phyloP scores from a whole-genome alignment of 176 grass and related monocot genomes.

The Zea luxurians region DNA sequence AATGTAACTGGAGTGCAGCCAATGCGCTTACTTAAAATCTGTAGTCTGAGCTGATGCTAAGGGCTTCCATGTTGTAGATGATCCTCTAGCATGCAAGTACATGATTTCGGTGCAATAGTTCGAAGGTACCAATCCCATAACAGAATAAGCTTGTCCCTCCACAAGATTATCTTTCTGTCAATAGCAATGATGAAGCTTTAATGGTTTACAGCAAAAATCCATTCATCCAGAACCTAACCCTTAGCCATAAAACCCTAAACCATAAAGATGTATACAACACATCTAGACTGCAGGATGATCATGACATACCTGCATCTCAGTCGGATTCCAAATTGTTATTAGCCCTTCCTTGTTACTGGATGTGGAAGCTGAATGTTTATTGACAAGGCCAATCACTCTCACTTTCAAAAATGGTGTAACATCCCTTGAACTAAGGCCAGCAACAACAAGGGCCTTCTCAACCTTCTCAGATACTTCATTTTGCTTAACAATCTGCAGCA shows the following conservation, averaged over 20 bases:
- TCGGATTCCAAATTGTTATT: slow-evolving; percentile 93
- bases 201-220: slow-evolving; percentile 12
- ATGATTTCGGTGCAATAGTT: slow-evolving; percentile 48
- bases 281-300: slow-evolving; percentile 7
- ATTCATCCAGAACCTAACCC: background rate
- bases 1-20: slow-evolving; percentile 9
- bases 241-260: background rate
- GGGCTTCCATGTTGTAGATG: slow-evolving; percentile 68
- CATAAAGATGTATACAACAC: slow-evolving; percentile 21
- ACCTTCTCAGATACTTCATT: slow-evolving; percentile 65
- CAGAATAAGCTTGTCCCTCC: slow-evolving; percentile 83
- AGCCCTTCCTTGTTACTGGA: slow-evolving; percentile 54
- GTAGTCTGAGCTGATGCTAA: slow-evolving; percentile 51
- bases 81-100: slow-evolving; percentile 78
- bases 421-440: slow-evolving; percentile 72
- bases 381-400: slow-evolving; percentile 61
- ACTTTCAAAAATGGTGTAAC: slow-evolving; percentile 88
- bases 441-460: slow-evolving; percentile 71
- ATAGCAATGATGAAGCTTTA: slow-evolving; percentile 30
- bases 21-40: slow-evolving; percentile 77
- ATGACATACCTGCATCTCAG: slow-evolving; percentile 70
- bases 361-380: slow-evolving; percentile 56
- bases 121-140: slow-evolving; percentile 67
- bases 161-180: slow-evolving; percentile 77
- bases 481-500: slow-evolving; percentile 63